Percentiles rank a stretch among this genome's conserved stretches.
These are phyloP conservation scores for Kondoa subrosea DNA, from an alignment of 768 basidiomycete genomes.

Conservation along the genomic window DNA sequence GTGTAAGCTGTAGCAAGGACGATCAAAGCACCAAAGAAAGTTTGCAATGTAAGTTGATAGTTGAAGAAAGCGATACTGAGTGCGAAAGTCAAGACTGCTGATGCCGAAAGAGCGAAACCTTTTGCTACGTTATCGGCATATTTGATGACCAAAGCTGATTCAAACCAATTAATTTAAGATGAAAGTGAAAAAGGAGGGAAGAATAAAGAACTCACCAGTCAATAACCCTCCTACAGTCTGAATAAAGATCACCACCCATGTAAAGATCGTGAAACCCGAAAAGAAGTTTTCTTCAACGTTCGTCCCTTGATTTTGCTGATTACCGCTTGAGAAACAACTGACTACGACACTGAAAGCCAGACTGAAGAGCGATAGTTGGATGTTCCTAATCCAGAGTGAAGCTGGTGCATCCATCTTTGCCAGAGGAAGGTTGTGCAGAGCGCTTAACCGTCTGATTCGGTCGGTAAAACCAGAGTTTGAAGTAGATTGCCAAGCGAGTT, in stretches of 20 bases:
- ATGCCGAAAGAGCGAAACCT: conserved; percentile 68
- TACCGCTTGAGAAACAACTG: conserved; percentile 1
- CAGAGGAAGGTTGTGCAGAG: not conserved
- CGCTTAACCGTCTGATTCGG: no score
- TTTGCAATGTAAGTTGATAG: conserved; percentile 37
- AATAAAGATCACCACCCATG: conserved; percentile 73
- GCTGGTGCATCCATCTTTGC: conserved; percentile 44
- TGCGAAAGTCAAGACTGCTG: conserved; percentile 82
- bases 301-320: not conserved
- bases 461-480: no score
- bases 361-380: conserved; percentile 88
- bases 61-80: conserved; percentile 74
- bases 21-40: conserved; percentile 17
- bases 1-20: conserved; percentile 22
- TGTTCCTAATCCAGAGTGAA: conserved; percentile 89
- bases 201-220: conserved; percentile 8
- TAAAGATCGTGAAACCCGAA: conserved; percentile 66
- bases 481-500: no score
- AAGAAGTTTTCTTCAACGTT: conserved; percentile 35
- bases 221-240: conserved; percentile 77
- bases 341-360: conserved; percentile 37
- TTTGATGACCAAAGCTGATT: conserved; percentile 37
- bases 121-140: conserved; percentile 37
- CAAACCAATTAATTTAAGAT: no score
- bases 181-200: no score